These are phyloP conservation scores for Crotalaria pallida DNA, from an alignment of 306 rosid species.

Conservation along the genomic window DNA sequence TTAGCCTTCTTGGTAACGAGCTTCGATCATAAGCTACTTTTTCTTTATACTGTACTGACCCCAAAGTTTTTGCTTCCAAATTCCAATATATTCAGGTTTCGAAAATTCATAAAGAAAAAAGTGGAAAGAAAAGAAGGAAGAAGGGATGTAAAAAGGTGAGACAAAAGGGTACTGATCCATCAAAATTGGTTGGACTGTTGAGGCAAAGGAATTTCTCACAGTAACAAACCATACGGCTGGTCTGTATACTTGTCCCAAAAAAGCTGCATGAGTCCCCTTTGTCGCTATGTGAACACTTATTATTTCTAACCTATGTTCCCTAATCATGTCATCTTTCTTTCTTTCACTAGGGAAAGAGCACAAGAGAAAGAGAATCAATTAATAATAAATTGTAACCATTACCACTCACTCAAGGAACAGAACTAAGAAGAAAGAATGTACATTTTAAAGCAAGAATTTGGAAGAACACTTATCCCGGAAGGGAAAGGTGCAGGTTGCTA, in stretches of 20 bases:
- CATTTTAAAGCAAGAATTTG: no score
- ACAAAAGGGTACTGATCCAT: conserved; percentile 4
- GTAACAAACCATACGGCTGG: conserved; percentile 22
- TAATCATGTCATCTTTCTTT: not conserved
- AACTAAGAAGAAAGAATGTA: not conserved
- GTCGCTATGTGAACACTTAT: not conserved
- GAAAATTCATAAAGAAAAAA: not conserved
- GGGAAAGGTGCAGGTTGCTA: not conserved
- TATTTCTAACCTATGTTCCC: not conserved
- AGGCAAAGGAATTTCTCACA: conserved; percentile 21
- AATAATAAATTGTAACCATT: no score
- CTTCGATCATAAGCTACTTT: no score
- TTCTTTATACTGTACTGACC: not conserved
- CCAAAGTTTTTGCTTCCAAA: conserved; percentile 20
- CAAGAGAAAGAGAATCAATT: not conserved
- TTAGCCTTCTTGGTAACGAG: no score
- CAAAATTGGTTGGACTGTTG: not conserved
- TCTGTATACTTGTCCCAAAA: conserved; percentile 20
- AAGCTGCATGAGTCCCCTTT: conserved; percentile 9
- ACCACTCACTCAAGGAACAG: no score
- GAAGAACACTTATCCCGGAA: not conserved
- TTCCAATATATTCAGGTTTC: not conserved
- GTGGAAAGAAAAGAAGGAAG: not conserved
- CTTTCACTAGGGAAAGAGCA: conserved; percentile 10
- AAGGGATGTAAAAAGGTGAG: conserved; percentile 19